Base-by-base conservation (phyloP, 352 stramenopile genomes). In the Phytopythium helicoides region DNA sequence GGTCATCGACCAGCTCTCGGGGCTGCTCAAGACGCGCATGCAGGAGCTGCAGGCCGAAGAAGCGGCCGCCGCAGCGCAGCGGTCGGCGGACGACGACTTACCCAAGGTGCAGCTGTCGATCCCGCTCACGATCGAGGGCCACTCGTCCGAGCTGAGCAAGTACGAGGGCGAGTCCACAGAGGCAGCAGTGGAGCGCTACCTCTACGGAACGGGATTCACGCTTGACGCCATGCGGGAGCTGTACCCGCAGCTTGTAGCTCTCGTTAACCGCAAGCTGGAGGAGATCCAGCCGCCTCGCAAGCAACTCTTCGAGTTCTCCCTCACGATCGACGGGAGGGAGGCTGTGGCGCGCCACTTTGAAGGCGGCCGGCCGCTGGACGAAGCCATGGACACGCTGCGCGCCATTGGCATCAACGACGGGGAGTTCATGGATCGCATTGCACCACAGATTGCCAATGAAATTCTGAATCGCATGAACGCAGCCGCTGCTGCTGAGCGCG, bases 321-420 rank as follows among this genome's bases (percentile, higher is more conserved):
- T 92, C 47, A 77, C 62, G 8, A 76, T 88, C 49, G 76, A 88
- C 31, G 71, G 66, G 6, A 52, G 61, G 9, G 60, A 79, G 12
- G 67, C 69, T n/a, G 68, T 63, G 0, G 71, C 77, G 14, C 76
- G 73, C 33, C 83, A 93, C 50, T 93, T 90, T 69, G 78, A 91
- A 50, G 61, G 60, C 16, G 75, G 73, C 18, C 68, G 75, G 5
- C 64, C 74, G 2, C 69, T 84, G 49, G 66, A 87, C 23, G 80
- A 91, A 60, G 80, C 83, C 3, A 61, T 71, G 3, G 62, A 66
- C 35, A 86, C 75, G 25, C 64, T 87, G 15, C 64, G 64, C 0
- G 58, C 52, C 37, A 62, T 85, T 11, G 68, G 73, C 28, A 58
- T 90, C 42, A 66, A 57, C 3, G 67, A 85, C 18, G 62, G 66